Evolutionary conservation across 2,329 filamentous ascomycete species (phyloP).

Genomic region (Aspergillus udagawae): DNA sequence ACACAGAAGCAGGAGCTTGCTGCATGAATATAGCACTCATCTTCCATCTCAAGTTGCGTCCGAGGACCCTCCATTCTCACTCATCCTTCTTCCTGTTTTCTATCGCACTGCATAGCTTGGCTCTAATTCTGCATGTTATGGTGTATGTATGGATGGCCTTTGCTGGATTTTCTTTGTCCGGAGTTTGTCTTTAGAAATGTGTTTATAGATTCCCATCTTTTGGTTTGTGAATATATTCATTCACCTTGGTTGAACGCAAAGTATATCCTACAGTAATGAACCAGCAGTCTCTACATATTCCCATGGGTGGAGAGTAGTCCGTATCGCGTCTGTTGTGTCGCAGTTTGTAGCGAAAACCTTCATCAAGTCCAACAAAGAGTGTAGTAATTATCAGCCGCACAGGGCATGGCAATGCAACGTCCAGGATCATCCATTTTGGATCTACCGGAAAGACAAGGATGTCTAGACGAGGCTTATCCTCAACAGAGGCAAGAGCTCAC

Average conservation of each 20-base stretch:
- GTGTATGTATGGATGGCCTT: neutral
- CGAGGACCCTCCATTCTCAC: neutral
- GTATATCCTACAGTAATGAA: too few species aligned
- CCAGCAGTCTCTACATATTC: too few species aligned
- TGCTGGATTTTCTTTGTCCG: neutral
- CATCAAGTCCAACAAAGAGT: too few species aligned
- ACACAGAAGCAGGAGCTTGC: conserved; percentile 21
- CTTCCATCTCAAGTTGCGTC: neutral
- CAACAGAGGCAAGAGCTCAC: too few species aligned
- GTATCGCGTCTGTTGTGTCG: too few species aligned
- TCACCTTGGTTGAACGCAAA: neutral
- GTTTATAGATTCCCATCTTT: neutral
- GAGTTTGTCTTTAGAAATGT: neutral
- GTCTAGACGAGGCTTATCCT: too few species aligned
- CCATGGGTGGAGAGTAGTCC: too few species aligned
- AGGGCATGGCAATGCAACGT: too few species aligned
- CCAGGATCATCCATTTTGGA: too few species aligned
- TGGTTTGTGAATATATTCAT: neutral
- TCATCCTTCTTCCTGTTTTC: conserved; percentile 4
- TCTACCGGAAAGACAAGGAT: too few species aligned
- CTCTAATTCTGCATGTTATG: conserved; percentile 12
- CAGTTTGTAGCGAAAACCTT: too few species aligned
- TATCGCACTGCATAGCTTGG: conserved; percentile 21
- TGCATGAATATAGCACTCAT: conserved; percentile 10
- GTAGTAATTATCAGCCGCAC: too few species aligned